Evolutionary conservation across 1,139 yeast genomes (phyloP).

Genomic region (Wickerhamiella infanticola): DNA sequence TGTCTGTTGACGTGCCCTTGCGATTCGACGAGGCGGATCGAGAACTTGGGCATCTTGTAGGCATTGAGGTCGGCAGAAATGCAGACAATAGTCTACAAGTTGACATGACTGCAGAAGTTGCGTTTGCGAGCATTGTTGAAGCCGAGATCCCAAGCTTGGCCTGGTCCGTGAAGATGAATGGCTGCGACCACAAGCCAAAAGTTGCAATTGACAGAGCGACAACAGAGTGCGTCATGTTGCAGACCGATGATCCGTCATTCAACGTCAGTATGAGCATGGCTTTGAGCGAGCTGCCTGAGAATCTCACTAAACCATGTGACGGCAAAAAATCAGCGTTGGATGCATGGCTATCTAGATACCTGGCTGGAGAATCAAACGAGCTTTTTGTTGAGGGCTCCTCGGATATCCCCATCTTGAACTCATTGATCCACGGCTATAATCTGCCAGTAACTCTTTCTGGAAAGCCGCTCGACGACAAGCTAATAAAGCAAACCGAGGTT

Average conservation of each 20-base stretch:
- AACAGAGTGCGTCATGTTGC: conserved; percentile 3
- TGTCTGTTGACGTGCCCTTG: too few relatives aligned
- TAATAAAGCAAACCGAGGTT: conserved; percentile 10
- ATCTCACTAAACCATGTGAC: conserved; percentile 8
- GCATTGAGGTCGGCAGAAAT: neutral
- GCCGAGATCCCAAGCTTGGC: conserved; percentile 11
- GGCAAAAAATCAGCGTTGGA: conserved; percentile 13
- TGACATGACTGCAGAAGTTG: neutral
- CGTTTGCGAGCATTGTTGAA: conserved; percentile 1
- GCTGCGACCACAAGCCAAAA: conserved; percentile 6
- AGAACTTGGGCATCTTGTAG: neutral
- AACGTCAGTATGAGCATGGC: conserved; percentile 7
- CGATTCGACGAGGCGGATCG: conserved; percentile 5
- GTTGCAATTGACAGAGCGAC: conserved; percentile 8
- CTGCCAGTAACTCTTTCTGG: conserved; percentile 11
- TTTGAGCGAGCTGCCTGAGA: conserved; percentile 8
- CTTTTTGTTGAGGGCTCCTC: conserved; percentile 2
- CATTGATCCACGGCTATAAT: conserved; percentile 8
- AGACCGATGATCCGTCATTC: neutral
- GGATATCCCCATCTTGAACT: conserved; percentile 2
- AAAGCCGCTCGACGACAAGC: conserved; percentile 11
- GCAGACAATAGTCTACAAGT: neutral
- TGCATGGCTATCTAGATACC: conserved; percentile 9
- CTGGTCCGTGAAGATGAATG: conserved; percentile 13
- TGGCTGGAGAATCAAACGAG: conserved; percentile 9